Conservation (phyloP, 2,329 filamentous ascomycete species). For the Alternaria sp. region DNA sequence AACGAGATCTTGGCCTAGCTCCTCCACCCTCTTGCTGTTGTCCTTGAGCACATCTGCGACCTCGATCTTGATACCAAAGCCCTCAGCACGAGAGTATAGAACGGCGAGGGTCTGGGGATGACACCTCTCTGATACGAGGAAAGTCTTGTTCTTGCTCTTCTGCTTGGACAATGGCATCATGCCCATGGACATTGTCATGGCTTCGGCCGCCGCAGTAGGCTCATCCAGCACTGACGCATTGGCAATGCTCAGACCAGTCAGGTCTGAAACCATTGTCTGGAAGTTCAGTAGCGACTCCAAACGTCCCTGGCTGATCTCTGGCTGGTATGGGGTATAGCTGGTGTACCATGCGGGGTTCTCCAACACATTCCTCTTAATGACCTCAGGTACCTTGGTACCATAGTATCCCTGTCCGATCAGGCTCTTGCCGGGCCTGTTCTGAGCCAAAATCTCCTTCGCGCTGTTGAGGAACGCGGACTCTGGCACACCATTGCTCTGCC, state of each 20-base stretch:
- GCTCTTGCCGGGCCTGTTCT: slow-evolving; percentile 70
- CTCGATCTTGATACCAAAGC: slow-evolving; percentile 86
- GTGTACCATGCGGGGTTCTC: slow-evolving; percentile 98
- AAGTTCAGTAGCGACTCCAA: slow-evolving; percentile 94
- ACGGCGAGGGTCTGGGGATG: slow-evolving; percentile 89
- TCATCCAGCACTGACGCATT: slow-evolving; percentile 94
- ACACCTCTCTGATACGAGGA: slow-evolving; percentile 80
- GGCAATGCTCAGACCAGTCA: slow-evolving; percentile 85
- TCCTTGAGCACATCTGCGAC: slow-evolving; percentile 75
- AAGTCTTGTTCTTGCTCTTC: slow-evolving; percentile 79
- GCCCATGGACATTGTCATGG: slow-evolving; percentile 91
- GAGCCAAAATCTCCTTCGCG: slow-evolving; percentile 63
- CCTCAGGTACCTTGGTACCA: slow-evolving; percentile 82
- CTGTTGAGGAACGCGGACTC: slow-evolving; percentile 67
- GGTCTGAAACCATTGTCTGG: slow-evolving; percentile 88
- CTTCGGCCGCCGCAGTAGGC: slow-evolving; percentile 90
- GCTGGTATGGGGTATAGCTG: slow-evolving; percentile 96
- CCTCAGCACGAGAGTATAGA: slow-evolving; percentile 82
- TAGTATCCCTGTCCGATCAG: slow-evolving; percentile 92
- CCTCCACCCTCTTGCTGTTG: slow-evolving; percentile 71
- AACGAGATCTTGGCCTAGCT: slow-evolving; percentile 80
- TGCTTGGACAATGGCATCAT: slow-evolving; percentile 74
- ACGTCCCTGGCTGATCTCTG: slow-evolving; percentile 94
- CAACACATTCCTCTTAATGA: slow-evolving; percentile 91
- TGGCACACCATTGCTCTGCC: slow-evolving; percentile 50